phyloP scores from a whole-genome alignment of 148 eudicot species.

The Rhododendron griersonianum region DNA sequence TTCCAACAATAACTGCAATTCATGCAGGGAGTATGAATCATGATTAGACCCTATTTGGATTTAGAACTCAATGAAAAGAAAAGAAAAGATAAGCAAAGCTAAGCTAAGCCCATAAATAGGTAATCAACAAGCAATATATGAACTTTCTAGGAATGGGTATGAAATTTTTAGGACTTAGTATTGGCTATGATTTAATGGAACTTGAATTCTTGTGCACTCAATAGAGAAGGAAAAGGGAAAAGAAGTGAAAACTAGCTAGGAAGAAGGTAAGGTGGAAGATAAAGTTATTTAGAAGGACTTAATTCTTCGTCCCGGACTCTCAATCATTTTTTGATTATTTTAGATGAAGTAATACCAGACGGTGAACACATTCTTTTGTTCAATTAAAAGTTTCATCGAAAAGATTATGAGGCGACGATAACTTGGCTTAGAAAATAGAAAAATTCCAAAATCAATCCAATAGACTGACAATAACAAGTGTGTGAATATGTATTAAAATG shows the following conservation, averaged over 20 bases:
- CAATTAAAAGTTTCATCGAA: background rate
- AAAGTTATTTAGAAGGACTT: background rate
- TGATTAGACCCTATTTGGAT: background rate
- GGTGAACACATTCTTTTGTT: background rate
- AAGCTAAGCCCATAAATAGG: too few species aligned
- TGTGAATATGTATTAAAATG: too few species aligned
- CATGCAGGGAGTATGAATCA: background rate
- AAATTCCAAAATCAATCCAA: too few species aligned
- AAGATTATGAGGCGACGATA: background rate
- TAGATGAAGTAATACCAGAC: background rate
- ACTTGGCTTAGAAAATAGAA: background rate
- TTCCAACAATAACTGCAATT: slow-evolving; percentile 39
- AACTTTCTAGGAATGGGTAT: background rate
- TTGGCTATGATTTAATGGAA: background rate
- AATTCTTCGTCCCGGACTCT: background rate
- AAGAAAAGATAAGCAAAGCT: too few species aligned
- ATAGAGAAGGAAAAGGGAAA: background rate
- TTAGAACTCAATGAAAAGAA: too few species aligned
- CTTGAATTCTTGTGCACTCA: background rate
- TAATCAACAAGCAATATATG: background rate
- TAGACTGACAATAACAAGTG: too few species aligned
- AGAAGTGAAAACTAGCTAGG: background rate
- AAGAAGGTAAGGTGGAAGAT: background rate
- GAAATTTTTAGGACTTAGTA: too few species aligned
- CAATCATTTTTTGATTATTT: background rate